phyloP scores from a whole-genome alignment of 2,329 filamentous ascomycete species.

The Knufia fluminis region DNA sequence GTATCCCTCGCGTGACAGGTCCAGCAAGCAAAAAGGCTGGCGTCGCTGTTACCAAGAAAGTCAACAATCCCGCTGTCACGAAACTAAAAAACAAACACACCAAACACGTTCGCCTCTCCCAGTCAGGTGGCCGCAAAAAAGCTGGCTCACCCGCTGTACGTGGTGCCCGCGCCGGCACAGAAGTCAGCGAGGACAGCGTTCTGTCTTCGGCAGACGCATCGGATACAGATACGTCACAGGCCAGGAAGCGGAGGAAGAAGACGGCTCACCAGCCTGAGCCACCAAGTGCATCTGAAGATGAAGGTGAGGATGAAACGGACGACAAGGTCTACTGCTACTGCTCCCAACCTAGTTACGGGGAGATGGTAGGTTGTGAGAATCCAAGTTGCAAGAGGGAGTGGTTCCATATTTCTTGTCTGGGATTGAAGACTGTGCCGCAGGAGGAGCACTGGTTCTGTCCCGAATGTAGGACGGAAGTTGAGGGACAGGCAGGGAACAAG shows the following conservation, averaged over 20 bases:
- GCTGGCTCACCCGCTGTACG: conserved; percentile 33
- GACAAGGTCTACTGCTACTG: conserved; percentile 59
- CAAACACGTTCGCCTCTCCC: conserved; percentile 33
- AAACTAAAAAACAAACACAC: conserved; percentile 29
- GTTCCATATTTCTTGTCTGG: conserved; percentile 59
- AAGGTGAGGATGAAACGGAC: conserved; percentile 44
- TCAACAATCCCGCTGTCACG: conserved; percentile 23
- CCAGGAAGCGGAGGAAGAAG: conserved; percentile 17
- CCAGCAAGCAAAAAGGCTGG: conserved; percentile 43
- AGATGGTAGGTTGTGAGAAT: conserved; percentile 61
- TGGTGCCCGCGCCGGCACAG: conserved; percentile 28
- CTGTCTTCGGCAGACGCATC: conserved; percentile 43
- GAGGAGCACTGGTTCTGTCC: conserved; percentile 50
- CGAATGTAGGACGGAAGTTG: conserved; percentile 31
- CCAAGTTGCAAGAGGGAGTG: conserved; percentile 55
- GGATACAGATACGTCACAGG: conserved; percentile 32
- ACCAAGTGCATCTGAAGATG: conserved; percentile 36
- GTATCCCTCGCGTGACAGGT: conserved; percentile 38
- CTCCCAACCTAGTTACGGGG: conserved; percentile 54
- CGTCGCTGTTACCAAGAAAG: conserved; percentile 38
- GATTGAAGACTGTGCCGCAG: conserved; percentile 50
- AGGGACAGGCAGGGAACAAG: conserved; percentile 1
- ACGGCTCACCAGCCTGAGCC: conserved; percentile 25
- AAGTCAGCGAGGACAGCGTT: conserved; percentile 40
- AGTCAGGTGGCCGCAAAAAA: conserved; percentile 32